Conservation (phyloP, 192 early-diverging fungal genomes). For the Gamsiella multidivaricata region DNA sequence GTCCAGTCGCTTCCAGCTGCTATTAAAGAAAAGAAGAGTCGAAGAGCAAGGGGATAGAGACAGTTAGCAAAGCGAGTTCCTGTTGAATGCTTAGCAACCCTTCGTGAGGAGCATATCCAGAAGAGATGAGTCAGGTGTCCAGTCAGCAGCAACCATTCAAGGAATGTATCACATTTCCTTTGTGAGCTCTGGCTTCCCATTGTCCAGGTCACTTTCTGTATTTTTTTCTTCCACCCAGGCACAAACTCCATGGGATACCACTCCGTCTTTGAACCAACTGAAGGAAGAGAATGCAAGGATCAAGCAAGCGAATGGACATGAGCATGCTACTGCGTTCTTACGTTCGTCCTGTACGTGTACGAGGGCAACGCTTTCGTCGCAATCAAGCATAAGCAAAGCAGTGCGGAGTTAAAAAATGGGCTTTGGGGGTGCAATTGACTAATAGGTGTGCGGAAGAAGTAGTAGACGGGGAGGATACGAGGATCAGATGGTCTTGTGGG, state of each 20-base stretch:
- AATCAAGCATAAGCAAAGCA: constrained; percentile 50
- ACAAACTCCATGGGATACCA: no score
- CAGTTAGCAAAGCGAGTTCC: neutral
- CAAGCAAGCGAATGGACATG: no score
- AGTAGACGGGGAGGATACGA: neutral
- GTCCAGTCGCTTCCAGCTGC: constrained; percentile 44
- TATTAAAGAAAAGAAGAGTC: constrained; percentile 11
- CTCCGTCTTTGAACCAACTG: no score
- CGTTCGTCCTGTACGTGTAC: constrained; percentile 50
- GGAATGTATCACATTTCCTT: no score
- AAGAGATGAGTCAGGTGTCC: no score
- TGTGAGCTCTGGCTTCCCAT: no score
- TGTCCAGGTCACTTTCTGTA: no score
- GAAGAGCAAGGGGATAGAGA: neutral
- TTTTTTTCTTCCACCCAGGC: no score
- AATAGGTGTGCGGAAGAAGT: neutral
- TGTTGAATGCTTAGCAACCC: neutral
- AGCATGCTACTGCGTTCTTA: constrained; percentile 14
- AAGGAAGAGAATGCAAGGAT: no score
- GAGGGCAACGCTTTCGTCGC: constrained; percentile 52
- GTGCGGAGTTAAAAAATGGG: neutral
- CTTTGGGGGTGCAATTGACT: neutral
- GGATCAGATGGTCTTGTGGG: neutral
- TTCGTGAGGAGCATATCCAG: no score
- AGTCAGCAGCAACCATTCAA: no score